Base-by-base conservation (phyloP, 768 basidiomycete species). In the Leccinum variicolor region DNA sequence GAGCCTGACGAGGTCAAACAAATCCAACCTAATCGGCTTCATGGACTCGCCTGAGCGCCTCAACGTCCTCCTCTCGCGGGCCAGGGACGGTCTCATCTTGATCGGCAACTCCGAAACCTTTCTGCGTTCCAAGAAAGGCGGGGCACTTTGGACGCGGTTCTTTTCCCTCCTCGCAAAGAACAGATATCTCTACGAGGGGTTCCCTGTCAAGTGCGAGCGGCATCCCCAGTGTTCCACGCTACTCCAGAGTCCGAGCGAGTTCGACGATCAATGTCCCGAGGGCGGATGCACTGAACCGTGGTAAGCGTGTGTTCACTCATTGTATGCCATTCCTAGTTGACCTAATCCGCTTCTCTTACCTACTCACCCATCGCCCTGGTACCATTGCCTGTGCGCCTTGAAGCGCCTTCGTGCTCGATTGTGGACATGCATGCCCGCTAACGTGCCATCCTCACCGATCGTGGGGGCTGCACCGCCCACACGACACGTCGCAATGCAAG, bases 21-120 rank as follows among this genome's bases (percentile, higher is more conserved):
- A 71, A 0, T 63, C 71, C 0, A 66, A 79, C 51, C 76, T 83
- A 57, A 89, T 89, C 34, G 87, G 88, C 0, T 89, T 89, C 70
- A 87, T 89, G 86, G 79, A 70, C 50, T 77, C 86, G 3, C 82
- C 84, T 0, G 84, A 89, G 69, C 81, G 88, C 10, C 72, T 89
- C 25, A 89, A 87, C 54, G 87, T 89, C 23, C 73, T 89, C 3
- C 76, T 89, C 19, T 89, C 87, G 1, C 81, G 88, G 2, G 84
- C 87, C 11, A 78, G 87, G 4, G 72, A 88, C 64, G 83, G 77
- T 0, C 71, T 87, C 9, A 82, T 89, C 48, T 76, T 89, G 68
- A 78, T 89, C 19, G 88, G 87, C 4, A 87, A 89, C 59, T 69
- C 79, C 3, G 21, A 31, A 7, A 54, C 53, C 5, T 54, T 54